Evolutionary conservation across 768 basidiomycete species (phyloP).

Genomic region (Auricularia auricula-judae): DNA sequence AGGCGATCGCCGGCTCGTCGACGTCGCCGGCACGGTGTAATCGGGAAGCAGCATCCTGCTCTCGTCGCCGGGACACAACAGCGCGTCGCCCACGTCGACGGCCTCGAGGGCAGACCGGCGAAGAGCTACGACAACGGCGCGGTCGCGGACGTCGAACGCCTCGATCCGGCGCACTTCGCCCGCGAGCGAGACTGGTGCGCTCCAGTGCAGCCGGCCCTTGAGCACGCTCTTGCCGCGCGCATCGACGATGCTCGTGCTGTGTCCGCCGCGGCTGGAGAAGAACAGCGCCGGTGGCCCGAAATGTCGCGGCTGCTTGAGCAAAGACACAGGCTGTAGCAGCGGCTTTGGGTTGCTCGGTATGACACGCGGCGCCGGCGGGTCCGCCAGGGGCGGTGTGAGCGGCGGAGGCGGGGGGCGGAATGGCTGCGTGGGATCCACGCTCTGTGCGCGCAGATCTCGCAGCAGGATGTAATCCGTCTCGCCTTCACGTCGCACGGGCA

Average conservation of each 20-base stretch:
- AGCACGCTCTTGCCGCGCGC: conserved; percentile 76
- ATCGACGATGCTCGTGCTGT: conserved; percentile 81
- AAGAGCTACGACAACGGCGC: conserved; percentile 74
- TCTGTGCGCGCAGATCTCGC: conserved; percentile 65
- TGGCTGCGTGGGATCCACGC: conserved; percentile 71
- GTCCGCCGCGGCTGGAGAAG: conserved; percentile 81
- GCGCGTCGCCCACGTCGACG: conserved; percentile 67
- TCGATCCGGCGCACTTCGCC: conserved; percentile 79
- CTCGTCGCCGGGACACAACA: conserved; percentile 69
- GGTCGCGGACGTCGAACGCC: conserved; percentile 66
- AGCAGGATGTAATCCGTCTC: conserved; percentile 57
- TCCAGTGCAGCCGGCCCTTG: conserved; percentile 74
- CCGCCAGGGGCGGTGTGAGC: conserved; percentile 12
- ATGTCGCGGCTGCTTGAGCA: conserved; percentile 66
- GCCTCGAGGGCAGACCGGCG: conserved; percentile 79
- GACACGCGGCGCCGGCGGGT: conserved; percentile 21
- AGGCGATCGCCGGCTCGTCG: conserved; percentile 56
- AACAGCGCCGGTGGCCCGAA: conserved; percentile 83
- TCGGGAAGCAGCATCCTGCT: conserved; percentile 64
- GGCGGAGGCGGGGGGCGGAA: conserved; percentile 43
- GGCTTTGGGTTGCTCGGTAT: conserved; percentile 36
- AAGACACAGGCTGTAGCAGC: conserved; percentile 59
- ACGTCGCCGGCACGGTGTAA: conserved; percentile 50
- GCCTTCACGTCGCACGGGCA: conserved; percentile 70
- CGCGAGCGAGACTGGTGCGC: conserved; percentile 53